Evolutionary conservation across 139 green algal species (phyloP).

Genomic region (Chlamydomonas urium): DNA sequence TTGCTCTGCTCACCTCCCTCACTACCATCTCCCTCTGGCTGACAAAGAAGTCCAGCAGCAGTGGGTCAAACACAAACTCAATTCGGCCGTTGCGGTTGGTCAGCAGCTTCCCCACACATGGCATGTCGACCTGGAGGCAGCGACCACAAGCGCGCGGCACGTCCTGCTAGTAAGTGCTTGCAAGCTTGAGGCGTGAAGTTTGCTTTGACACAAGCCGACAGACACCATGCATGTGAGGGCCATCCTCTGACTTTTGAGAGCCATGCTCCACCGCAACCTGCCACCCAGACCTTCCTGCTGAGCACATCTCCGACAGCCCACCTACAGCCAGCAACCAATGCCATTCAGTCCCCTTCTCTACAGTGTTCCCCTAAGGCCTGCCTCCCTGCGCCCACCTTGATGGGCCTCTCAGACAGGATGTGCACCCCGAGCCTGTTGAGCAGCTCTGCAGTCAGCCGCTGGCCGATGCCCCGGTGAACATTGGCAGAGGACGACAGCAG

Average conservation of each 20-base stretch:
- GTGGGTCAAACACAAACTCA: conserved; percentile 47
- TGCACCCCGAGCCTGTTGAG: conserved; percentile 44
- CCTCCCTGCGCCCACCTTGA: conserved; percentile 42
- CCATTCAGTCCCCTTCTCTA: too few species aligned
- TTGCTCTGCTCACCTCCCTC: conserved; percentile 35
- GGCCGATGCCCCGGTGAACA: conserved; percentile 36
- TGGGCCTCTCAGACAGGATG: conserved; percentile 35
- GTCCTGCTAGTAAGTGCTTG: too few species aligned
- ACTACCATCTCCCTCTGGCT: conserved; percentile 28
- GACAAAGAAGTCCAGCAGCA: conserved; percentile 47
- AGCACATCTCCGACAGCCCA: too few species aligned
- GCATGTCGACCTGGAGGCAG: conserved; percentile 37
- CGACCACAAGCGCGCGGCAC: too few species aligned
- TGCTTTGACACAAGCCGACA: too few species aligned
- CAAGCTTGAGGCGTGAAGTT: too few species aligned
- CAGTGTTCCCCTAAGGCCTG: too few species aligned
- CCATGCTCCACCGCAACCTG: too few species aligned
- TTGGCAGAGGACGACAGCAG: conserved; percentile 32
- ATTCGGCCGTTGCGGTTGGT: conserved; percentile 45
- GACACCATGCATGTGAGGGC: too few species aligned
- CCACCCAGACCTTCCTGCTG: too few species aligned
- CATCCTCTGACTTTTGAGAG: too few species aligned
- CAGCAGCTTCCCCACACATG: conserved; percentile 37
- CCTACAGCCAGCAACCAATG: too few species aligned
- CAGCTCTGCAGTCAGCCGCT: conserved; percentile 46